phyloP scores from a whole-genome alignment of 2,329 filamentous ascomycete species.

The Aspergillus pseudotamarii region DNA sequence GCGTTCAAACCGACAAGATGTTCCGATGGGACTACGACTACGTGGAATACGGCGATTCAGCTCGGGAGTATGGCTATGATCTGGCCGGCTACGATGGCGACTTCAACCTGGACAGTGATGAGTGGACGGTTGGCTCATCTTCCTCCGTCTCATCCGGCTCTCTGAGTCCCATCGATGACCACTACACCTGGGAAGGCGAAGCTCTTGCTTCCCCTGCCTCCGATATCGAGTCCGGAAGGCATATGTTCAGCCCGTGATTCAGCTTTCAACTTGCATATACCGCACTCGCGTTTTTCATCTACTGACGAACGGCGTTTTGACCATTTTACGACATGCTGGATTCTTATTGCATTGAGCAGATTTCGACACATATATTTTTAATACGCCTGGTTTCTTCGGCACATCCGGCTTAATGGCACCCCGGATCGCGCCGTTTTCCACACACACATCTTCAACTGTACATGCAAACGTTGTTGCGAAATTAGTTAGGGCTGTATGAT shows the following conservation, averaged over 20 bases:
- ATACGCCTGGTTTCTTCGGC: constrained; percentile 30
- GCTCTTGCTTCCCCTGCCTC: constrained; percentile 38
- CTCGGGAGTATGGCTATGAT: constrained; percentile 54
- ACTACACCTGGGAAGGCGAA: constrained; percentile 50
- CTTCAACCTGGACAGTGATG: constrained; percentile 71
- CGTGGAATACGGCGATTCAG: constrained; percentile 75
- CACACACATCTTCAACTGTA: constrained; percentile 33
- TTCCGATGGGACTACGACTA: constrained; percentile 97
- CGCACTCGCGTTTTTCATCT: constrained; percentile 32
- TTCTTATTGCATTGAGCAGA: constrained; percentile 41
- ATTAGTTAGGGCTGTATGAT: constrained; percentile 20
- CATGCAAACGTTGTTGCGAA: constrained; percentile 36
- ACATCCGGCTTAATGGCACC: constrained; percentile 18
- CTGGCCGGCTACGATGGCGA: constrained; percentile 60
- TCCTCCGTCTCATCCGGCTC: constrained; percentile 71
- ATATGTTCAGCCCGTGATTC: constrained; percentile 25
- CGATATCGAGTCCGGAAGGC: constrained; percentile 45
- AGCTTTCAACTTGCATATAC: constrained; percentile 25
- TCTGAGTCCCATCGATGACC: constrained; percentile 64
- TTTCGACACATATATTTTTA: constrained; percentile 44
- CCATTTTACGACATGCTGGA: constrained; percentile 41
- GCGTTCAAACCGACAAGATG: constrained; percentile 79
- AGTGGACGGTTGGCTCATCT: constrained; percentile 86
- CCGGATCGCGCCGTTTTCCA: constrained; percentile 12
- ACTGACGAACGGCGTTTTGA: constrained; percentile 38